Percentiles rank a stretch among this genome's conserved stretches.
Evolutionary conservation across 1,284 basidiomycete genomes (phyloP).

Genomic region (Ceratobasidium sp.): DNA sequence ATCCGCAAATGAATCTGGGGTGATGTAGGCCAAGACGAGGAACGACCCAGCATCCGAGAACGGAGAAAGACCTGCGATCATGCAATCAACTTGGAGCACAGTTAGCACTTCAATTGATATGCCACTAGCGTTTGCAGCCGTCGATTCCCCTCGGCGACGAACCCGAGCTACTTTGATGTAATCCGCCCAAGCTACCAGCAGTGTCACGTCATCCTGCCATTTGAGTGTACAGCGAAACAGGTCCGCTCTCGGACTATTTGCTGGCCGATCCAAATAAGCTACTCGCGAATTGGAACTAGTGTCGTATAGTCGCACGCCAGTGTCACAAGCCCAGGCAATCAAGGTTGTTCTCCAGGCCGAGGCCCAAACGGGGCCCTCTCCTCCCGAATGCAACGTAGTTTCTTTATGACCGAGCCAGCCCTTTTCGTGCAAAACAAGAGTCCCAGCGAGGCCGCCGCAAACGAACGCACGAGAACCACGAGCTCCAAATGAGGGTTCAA

Average conservation of each 20-base stretch:
- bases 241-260: constrained; percentile 86
- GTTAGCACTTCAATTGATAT: constrained; percentile 81
- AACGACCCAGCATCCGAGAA: constrained; percentile 71
- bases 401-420: constrained; percentile 97
- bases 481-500: constrained; percentile 91
- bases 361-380: constrained; percentile 95
- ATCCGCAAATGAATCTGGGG: constrained; percentile 65
- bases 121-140: constrained; percentile 24
- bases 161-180: constrained; percentile 90
- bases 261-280: constrained; percentile 84
- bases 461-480: constrained; percentile 85
- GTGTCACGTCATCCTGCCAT: constrained; percentile 91
- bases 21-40: constrained; percentile 83
- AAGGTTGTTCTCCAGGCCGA: constrained; percentile 85
- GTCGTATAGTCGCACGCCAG: constrained; percentile 95
- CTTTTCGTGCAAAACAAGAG: constrained; percentile 87
- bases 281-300: constrained; percentile 80
- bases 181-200: constrained; percentile 95
- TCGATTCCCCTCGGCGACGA: constrained; percentile 63
- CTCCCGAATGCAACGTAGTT: constrained; percentile 77
- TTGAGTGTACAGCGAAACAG: constrained; percentile 90
- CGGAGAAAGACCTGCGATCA: constrained; percentile 90
- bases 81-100: constrained; percentile 93
- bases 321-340: constrained; percentile 96
- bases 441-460: constrained; percentile 92